These are phyloP conservation scores for Plasmopara halstedii DNA, from an alignment of 352 stramenopile species.

Conservation along the genomic window DNA sequence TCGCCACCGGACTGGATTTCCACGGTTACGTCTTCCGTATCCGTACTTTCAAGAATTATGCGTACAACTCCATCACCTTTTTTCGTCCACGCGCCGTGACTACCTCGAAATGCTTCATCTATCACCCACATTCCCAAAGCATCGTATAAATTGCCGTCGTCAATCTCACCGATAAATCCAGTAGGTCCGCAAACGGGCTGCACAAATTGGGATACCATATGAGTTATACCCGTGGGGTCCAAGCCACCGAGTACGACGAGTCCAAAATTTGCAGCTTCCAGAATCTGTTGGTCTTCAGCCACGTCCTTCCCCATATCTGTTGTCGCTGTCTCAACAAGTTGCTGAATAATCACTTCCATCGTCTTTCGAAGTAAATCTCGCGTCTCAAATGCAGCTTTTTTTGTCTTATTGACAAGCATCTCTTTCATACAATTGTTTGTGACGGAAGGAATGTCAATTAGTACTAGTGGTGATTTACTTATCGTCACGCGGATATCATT, in stretches of 20 bases:
- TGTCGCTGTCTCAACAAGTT: slow-evolving; percentile 7
- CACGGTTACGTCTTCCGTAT: slow-evolving; percentile 14
- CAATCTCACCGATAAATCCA: slow-evolving; percentile 35
- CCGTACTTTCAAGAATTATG: slow-evolving; percentile 32
- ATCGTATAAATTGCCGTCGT: slow-evolving; percentile 29
- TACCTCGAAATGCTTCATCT: slow-evolving; percentile 33
- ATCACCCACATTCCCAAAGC: slow-evolving; percentile 18
- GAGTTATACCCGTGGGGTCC: slow-evolving; percentile 35
- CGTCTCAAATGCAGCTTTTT: slow-evolving; percentile 13
- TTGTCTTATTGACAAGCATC: slow-evolving; percentile 10
- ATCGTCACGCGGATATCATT: slow-evolving; percentile 13
- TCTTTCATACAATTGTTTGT: slow-evolving; percentile 19
- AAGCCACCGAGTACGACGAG: slow-evolving; percentile 34
- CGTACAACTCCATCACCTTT: slow-evolving; percentile 22
- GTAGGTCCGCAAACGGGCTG: slow-evolving; percentile 48
- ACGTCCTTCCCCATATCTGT: slow-evolving; percentile 11
- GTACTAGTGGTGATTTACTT: slow-evolving; percentile 8
- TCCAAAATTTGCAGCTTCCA: slow-evolving; percentile 32
- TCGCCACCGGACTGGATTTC: slow-evolving; percentile 24
- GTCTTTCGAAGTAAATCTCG: slow-evolving; percentile 15
- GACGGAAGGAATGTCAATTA: slow-evolving; percentile 13
- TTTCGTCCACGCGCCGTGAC: slow-evolving; percentile 32
- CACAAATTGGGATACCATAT: slow-evolving; percentile 39
- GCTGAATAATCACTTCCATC: slow-evolving; percentile 16
- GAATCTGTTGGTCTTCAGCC: slow-evolving; percentile 20